Percentiles rank a stretch among this genome's conserved stretches.
Evolutionary conservation across 148 eudicot genomes (phyloP).

Genomic region (Drosera capensis): DNA sequence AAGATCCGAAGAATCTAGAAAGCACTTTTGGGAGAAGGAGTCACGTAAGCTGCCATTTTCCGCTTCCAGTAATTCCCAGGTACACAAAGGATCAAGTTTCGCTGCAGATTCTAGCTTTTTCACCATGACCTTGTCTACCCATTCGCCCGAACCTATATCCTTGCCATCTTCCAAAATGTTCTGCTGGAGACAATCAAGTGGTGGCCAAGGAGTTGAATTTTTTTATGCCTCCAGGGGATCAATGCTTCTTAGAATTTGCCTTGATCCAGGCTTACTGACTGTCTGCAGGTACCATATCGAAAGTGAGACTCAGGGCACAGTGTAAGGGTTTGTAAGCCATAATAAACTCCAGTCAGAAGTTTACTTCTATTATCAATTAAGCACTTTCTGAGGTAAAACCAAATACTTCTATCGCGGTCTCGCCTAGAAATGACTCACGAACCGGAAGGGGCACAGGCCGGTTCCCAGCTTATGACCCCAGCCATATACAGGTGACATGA

Average conservation of each 20-base stretch:
- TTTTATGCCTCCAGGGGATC: constrained; percentile 78
- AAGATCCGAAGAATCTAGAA: constrained; percentile 41
- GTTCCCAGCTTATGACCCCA: too few relatives aligned
- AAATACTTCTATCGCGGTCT: too few relatives aligned
- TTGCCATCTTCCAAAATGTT: constrained; percentile 44
- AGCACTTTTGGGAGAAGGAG: constrained; percentile 51
- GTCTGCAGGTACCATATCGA: constrained; percentile 22
- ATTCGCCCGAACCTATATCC: constrained; percentile 71
- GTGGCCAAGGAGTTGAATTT: constrained; percentile 91
- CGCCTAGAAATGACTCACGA: too few relatives aligned
- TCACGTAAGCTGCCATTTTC: constrained; percentile 34
- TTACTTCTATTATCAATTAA: too few relatives aligned
- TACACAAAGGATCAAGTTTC: constrained; percentile 18
- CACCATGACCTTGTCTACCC: constrained; percentile 99
- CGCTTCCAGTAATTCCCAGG: constrained; percentile 35
- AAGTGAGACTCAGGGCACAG: background rate
- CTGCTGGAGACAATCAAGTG: constrained; percentile 37
- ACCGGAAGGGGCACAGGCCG: too few relatives aligned
- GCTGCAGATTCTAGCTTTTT: constrained; percentile 62
- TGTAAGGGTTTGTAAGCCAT: too few relatives aligned
- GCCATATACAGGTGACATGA: too few relatives aligned
- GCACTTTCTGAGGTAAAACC: too few relatives aligned
- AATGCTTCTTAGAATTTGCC: constrained; percentile 58
- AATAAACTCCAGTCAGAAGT: too few relatives aligned
- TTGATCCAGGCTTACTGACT: constrained; percentile 23